A percentile compares a stretch with the other conserved stretches of the same genome.
These are phyloP conservation scores for Sporothrix protearum DNA, from an alignment of 2,329 filamentous ascomycete genomes.

Conservation along the genomic window DNA sequence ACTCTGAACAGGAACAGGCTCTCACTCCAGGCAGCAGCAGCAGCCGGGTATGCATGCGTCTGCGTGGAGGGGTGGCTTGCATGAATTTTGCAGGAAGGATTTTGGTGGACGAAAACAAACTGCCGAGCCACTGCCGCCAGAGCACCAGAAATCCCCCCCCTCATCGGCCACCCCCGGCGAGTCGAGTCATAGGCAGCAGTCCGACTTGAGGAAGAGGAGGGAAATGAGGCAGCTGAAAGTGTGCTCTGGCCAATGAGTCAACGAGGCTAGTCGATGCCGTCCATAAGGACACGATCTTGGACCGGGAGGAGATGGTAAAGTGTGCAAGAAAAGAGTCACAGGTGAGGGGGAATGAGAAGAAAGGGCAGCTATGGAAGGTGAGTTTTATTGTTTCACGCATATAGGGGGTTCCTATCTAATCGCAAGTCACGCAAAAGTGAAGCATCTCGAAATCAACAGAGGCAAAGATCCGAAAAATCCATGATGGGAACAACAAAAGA, in stretches of 20 bases:
- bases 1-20: neutral
- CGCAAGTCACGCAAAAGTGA: neutral
- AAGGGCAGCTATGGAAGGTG: neutral
- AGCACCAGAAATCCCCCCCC: neutral
- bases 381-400: neutral
- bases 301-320: neutral
- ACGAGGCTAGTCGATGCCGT: neutral
- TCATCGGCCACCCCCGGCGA: neutral
- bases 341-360: neutral
- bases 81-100: neutral
- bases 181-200: constrained; percentile 7
- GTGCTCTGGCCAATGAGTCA: neutral
- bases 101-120: neutral
- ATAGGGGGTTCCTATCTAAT: neutral
- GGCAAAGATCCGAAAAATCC: neutral
- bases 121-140: neutral
- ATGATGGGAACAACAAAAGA: too few relatives aligned
- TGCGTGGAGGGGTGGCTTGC: neutral
- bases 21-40: constrained; percentile 13
- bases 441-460: neutral
- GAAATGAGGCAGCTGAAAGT: neutral
- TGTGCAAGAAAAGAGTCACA: neutral
- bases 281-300: neutral
- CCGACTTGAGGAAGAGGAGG: neutral
- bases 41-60: neutral